Base-by-base conservation (phyloP, 306 rosid genomes). In the Bauhinia variegata region DNA sequence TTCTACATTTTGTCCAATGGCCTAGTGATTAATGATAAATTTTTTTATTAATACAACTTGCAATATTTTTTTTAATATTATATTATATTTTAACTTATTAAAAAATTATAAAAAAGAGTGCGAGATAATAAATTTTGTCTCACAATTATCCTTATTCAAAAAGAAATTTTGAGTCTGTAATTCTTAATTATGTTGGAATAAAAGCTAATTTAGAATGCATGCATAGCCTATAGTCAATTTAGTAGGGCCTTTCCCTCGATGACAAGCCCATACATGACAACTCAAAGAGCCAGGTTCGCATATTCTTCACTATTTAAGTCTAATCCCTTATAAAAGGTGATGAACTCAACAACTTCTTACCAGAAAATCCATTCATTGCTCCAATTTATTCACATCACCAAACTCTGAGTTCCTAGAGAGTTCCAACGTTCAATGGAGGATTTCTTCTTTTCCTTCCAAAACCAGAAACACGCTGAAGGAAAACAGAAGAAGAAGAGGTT, bases 231-330 rank as follows among this genome's bases (percentile, higher is more conserved):
- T 55, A 43, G 56, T 49, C 28, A 14, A 42, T 14, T 4, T 16
- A 28, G 75, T 70, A 60, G 60, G 75, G 33, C 43, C 75, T 8
- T 5, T 46, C 51, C 14, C 18, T n/a, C 17, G 38, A 58, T 7
- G 12, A 53, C 75, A 59, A 62, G 75, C 36, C 12, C 65, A 76
- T 28, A 48, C 60, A 61, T 34, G 46, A 37, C 52, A 63, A 63
- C 8, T 65, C 47, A 37, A 32, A 9, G 16, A 28, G 42, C 68
- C 63, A 70, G 55, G 44, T 17, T 47, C 19, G 15, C 64, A 18
- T 53, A 57, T 59, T 17, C 46, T 38, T 42, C 33, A 42, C 36
- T 39, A 23, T 46, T 32, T 14, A 63, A 56, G 62, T 39, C 38
- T 5, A 4, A 5, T 58, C 23, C 14, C 54, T 18, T 12, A 4